phyloP scores from a whole-genome alignment of 2,329 filamentous ascomycete species.

The Arthrobotrys entomopaga region DNA sequence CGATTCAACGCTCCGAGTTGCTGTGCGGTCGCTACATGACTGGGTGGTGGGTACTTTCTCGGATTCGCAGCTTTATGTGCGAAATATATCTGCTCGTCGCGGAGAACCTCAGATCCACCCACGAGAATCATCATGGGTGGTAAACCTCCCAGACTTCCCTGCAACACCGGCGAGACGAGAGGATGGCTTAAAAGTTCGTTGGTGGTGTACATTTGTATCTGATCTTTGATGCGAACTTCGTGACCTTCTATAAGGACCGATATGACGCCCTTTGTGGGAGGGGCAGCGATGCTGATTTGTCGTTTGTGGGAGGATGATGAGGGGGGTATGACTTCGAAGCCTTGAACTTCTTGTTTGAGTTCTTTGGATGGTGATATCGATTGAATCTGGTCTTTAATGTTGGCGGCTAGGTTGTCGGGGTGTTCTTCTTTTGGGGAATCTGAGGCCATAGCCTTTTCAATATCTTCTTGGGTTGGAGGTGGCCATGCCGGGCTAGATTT shows the following conservation, averaged over 20 bases:
- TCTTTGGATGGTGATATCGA: conserved; percentile 57
- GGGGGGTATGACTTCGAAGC: conserved; percentile 60
- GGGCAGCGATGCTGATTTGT: conserved; percentile 6
- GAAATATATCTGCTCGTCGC: conserved; percentile 93
- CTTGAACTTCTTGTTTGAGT: conserved; percentile 61
- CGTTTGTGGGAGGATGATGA: conserved; percentile 6
- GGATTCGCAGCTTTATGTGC: conserved; percentile 95
- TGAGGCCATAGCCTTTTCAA: conserved; percentile 63
- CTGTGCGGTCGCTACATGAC: conserved; percentile 61
- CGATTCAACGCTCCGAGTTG: conserved; percentile 71
- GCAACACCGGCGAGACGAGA: conserved; percentile 86
- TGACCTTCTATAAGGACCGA: conserved; percentile 77
- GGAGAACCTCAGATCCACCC: conserved; percentile 86
- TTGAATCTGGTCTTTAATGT: conserved; percentile 42
- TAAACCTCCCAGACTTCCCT: conserved; percentile 87
- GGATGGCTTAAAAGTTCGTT: conserved; percentile 88
- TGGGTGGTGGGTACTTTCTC: conserved; percentile 75
- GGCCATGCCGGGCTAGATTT: conserved; percentile 92
- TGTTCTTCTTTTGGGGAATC: conserved; percentile 59
- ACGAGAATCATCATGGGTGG: conserved; percentile 85
- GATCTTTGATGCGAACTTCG: conserved; percentile 80
- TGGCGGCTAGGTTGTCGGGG: conserved; percentile 5
- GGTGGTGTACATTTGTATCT: conserved; percentile 84
- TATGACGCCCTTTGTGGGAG: conserved; percentile 42
- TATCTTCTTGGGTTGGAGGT: conserved; percentile 82